Evolutionary conservation across 805 yeast genomes (phyloP), one percentile per base, ranked within the genome.

Genomic region (Metschnikowia matae): DNA sequence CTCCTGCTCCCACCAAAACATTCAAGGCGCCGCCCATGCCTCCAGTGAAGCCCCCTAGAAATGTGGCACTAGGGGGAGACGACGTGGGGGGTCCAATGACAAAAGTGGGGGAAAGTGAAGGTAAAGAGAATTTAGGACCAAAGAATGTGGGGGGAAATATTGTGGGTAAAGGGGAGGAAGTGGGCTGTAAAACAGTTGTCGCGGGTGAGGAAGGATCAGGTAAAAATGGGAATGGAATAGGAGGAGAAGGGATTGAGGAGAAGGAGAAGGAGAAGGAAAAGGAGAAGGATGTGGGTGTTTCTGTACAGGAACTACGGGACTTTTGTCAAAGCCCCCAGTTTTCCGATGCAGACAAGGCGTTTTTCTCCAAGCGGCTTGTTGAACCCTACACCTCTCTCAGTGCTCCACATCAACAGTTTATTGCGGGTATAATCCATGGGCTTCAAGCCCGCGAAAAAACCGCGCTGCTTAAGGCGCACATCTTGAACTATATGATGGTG

Each of bases 401-500:
- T 5, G 40, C 8, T 6, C 41, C 33, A 10, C 57, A 57, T 47
- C 42, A 54, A 49, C n/a, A 5, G 13, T 57, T 57, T 15, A 31
- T 57, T n/a, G 37, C 53, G 17, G 33, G 39, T 26, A 54, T 56
- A 8, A 50, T 53, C 21, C 43, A 20, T n/a, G 54, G 50, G 7
- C n/a, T 52, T 15, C 36, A 32, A 35, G 44, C 48, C 11, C 45
- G 41, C 40, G 45, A 48, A 38, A 41, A 47, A 10, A 18, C 33
- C 15, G 36, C 49, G 6, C 48, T 65, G 4, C 69, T 75, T 69
- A 48, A 73, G 71, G 49, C 65, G 59, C 50, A 60, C 56, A 44
- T 70, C 70, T 46, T 75, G 70, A 68, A 76, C 31, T 84, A 81
- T 71, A 81, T 84, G 80, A 69, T 84, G 67, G 58, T 67, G 2